Evolutionary conservation across 352 stramenopile genomes (phyloP), one percentile per base, ranked within the genome.

Genomic region (Phytopythium kandeliae): DNA sequence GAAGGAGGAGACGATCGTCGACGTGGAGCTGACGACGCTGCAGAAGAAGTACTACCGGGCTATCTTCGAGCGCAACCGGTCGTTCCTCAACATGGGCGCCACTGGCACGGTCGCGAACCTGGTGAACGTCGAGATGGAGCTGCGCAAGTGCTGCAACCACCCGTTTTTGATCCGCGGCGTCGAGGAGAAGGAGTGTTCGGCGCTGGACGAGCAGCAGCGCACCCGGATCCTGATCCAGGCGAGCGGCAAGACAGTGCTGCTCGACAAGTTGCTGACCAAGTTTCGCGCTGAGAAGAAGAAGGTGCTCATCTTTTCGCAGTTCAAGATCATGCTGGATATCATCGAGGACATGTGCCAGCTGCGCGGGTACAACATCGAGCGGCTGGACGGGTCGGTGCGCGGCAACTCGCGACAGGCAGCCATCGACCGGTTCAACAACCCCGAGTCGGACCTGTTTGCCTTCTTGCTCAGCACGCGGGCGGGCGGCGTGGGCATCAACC

Each of bases 101-200:
- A 77, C 96, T 28, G 82, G 97, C 9, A 97, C 85, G 4, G 94
- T 98, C 46, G 92, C 80, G 11, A 98, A 98, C 60, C 71, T 99
- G 24, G 98, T 99, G 70, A 99, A 99, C 55, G 97, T 99, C 52
- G 96, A 99, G 71, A 99, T 99, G 96, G 96, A 99, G 60, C 76
- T 99, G 48, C 83, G 97, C 52, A 99, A 99, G 73, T 99, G 96
- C 71, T 99, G 97, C 74, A 99, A 99, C 63, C 97, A 99, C 65
- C 98, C 98, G 13, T 99, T 98, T 67, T 78, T 99, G 33, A 96
- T 99, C 55, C 79, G 91, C 35, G 97, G 97, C 19, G 93, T 99
- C 2, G 97, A 99, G 67, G 92, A 98, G 24, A 97, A 98, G 57
- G 97, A 99, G 63, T 95, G 96, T n/a, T 62, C 58, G n/a, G 55